phyloP scores from a whole-genome alignment of 2,329 filamentous ascomycete species.

The Gaeumannomyces tritici region DNA sequence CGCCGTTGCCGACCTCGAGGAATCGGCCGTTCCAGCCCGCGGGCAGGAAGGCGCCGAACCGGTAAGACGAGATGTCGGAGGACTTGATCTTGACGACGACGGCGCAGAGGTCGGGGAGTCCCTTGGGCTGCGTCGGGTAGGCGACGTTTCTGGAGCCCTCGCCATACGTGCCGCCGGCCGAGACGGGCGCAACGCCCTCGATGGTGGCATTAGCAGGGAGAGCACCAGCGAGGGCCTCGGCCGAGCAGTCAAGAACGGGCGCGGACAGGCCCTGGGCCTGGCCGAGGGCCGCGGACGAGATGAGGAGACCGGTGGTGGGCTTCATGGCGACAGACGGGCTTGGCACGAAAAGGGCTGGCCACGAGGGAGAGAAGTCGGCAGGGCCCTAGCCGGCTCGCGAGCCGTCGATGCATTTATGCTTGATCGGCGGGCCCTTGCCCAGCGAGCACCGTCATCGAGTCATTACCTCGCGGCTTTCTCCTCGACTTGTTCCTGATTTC shows the following conservation, averaged over 20 bases:
- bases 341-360: background rate
- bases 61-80: conserved; percentile 13
- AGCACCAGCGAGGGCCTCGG: conserved; percentile 1
- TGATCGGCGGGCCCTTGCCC: background rate
- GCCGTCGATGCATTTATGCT: background rate
- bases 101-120: conserved; percentile 22
- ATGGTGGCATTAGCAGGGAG: conserved; percentile 7
- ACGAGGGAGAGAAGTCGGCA: too few species aligned
- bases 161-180: conserved; percentile 12
- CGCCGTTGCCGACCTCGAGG: conserved; percentile 27
- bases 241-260: conserved; percentile 3
- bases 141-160: conserved; percentile 13
- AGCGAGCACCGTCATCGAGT: background rate
- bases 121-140: conserved; percentile 17
- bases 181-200: conserved; percentile 9
- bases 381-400: background rate
- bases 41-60: conserved; percentile 28
- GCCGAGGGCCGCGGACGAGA: background rate
- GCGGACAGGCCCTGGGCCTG: background rate
- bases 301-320: background rate
- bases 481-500: background rate
- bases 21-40: conserved; percentile 23
- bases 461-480: background rate
- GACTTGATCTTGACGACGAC: conserved; percentile 12
- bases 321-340: background rate